Percentiles rank a stretch among this genome's conserved stretches.
Conservation (phyloP, 108 stramenopile species). For the Phaeodactylum tricornutum region DNA sequence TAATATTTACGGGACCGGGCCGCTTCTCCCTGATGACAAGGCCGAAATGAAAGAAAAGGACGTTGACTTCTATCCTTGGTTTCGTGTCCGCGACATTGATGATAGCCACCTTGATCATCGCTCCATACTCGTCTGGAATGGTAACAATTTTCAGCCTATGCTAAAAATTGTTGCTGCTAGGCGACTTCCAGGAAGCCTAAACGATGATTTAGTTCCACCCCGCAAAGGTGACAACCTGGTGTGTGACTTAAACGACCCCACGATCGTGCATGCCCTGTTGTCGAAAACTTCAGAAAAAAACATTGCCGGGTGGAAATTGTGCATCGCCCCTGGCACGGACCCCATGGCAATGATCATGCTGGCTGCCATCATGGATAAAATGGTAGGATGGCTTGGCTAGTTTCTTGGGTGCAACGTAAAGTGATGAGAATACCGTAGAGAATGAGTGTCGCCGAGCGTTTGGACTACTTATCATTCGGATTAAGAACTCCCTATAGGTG, state of each 20-base stretch:
- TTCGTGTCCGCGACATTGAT: slow-evolving; percentile 1
- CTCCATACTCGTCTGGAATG: slow-evolving; percentile 1
- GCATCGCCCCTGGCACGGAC: slow-evolving; percentile 1
- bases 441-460: no score
- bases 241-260: neutral
- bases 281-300: neutral
- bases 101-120: neutral
- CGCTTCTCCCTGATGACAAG: neutral
- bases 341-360: neutral
- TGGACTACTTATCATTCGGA: no score
- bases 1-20: neutral
- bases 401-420: no score
- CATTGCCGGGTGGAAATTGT: slow-evolving; percentile 1
- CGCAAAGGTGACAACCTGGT: slow-evolving; percentile 2
- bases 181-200: neutral
- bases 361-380: neutral
- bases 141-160: neutral
- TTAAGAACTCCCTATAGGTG: no score
- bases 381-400: slow-evolving; percentile 6
- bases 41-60: neutral
- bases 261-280: neutral
- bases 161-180: neutral
- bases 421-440: no score
- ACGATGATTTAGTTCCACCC: neutral
- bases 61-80: neutral